Evolutionary conservation across 2,329 filamentous ascomycete species (phyloP), one percentile per base, ranked within the genome.

Genomic region (Biscogniauxia marginata): DNA sequence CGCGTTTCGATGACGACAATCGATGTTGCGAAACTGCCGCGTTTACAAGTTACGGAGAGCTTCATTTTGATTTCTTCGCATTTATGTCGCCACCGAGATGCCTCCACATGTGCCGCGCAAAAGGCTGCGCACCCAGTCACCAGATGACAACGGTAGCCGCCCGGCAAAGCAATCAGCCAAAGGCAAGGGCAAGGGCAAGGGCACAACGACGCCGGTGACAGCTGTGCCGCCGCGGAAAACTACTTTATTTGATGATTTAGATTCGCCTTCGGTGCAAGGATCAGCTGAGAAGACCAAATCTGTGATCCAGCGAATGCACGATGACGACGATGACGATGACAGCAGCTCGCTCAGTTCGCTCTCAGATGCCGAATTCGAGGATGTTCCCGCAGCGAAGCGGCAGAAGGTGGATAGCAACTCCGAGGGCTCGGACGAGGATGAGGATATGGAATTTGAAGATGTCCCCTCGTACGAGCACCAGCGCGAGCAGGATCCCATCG

Each of bases 91-190:
- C 52, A 24, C 50, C 52, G 71, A 49, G 44, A 91, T 91, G 88
- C 86, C 88, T 66, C 87, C 88, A 21, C 75, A 83, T 62, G 78
- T 90, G 16, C 79, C 86, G 49, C 84, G 86, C 64, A 92, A 91
- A 74, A 82, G 86, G 58, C 65, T 84, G 63, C 82, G 80, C 58
- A 82, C 83, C 1, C 74, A 79, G 0, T 71, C 75, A 1, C 71
- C 74, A 23, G 66, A 39, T 39, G 30, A 70, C 25, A 66, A 71
- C 46, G 56, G 62, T 34, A 65, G 65, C 19, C 67, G 66, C 45
- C 61, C 65, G 54, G 24, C 69, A 49, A 67, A 75, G 61, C 61
- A 59, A n/a, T 56, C 67, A 20, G 59, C 63, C 52, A 72, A 69
- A 59, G 49, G 54, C 58, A 67, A 65, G 55, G 56, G 55, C 48